A percentile compares a stretch with the other conserved stretches of the same genome.
Conservation (phyloP, 306 rosid species). For the Begonia masoniana region DNA sequence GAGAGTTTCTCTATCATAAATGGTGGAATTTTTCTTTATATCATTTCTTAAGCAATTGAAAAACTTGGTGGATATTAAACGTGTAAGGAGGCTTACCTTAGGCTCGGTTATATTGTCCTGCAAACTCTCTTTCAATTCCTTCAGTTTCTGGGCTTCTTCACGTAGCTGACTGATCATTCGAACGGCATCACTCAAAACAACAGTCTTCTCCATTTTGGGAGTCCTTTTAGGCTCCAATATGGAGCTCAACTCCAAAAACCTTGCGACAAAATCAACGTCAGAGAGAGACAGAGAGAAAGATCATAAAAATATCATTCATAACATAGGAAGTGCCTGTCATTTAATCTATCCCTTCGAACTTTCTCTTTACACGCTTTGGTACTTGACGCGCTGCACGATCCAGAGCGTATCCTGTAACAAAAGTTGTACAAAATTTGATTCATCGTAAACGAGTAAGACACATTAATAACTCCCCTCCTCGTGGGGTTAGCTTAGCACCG, state of each 20-base stretch:
- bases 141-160: slow-evolving; percentile 46
- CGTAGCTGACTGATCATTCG: slow-evolving; percentile 51
- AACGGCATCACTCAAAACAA: slow-evolving; percentile 59
- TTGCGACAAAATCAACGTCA: slow-evolving; percentile 21
- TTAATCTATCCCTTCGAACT: slow-evolving; percentile 76
- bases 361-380: slow-evolving; percentile 90
- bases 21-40: slow-evolving; percentile 1
- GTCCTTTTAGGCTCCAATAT: slow-evolving; percentile 61
- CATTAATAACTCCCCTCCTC: too few species aligned
- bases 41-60: not conserved
- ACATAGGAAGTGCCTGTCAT: slow-evolving; percentile 54
- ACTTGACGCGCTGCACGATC: slow-evolving; percentile 4
- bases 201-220: slow-evolving; percentile 76
- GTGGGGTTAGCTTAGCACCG: too few species aligned
- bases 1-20: too few species aligned
- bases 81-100: slow-evolving; percentile 35
- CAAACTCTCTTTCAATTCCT: slow-evolving; percentile 41
- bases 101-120: slow-evolving; percentile 58
- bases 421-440: too few species aligned
- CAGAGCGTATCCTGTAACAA: too few species aligned
- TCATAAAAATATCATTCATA: slow-evolving; percentile 2
- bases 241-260: slow-evolving; percentile 82
- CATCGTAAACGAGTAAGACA: too few species aligned
- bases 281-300: slow-evolving; percentile 8
- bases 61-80: not conserved